Evolutionary conservation across 2,329 filamentous ascomycete genomes (phyloP), one percentile per base, ranked within the genome.

Genomic region (Paecilomyces fulvus): DNA sequence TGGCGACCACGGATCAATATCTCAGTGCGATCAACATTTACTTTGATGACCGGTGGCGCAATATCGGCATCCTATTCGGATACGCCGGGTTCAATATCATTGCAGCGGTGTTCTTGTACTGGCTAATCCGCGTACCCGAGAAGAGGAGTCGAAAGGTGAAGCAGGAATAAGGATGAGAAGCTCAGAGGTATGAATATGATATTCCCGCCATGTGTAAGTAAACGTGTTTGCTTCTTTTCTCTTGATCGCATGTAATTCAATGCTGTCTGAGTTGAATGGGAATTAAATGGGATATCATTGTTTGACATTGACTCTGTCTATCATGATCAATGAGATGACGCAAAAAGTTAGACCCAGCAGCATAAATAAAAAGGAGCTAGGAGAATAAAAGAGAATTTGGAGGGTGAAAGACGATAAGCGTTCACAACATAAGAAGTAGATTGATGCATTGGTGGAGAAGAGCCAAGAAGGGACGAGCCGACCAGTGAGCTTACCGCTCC

Each of bases 51-150:
- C 66, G 69, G 17, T 82, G 80, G 80, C 71, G 80, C 50, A 79
- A 83, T 60, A 80, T 81, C 56, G 81, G 81, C 1, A 70, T 83
- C 52, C 67, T 83, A 55, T 82, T 77, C 71, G 78, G 68, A 2
- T 83, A 74, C 58, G 71, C 81, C 54, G 69, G 75, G 33, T 80
- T 83, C 66, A 83, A 83, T 61, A 66, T 78, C 20, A 60, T 68
- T 25, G 77, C 67, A 0, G 80, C 81, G 0, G 66, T 80, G 10
- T 70, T 73, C 46, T 63, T 83, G 21, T 83, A 83, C 67, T 83
- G 79, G 78, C 65, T 81, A 49, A 64, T 75, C 17, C 70, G 80
- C 17, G 77, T 83, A 61, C 80, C 80, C 7, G 28, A 49, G 48
- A 49, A 28, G 10, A 28, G 21, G 48, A 49, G n/a, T 9, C 37